These are phyloP conservation scores for Ilyonectria destructans DNA, from an alignment of 2,329 filamentous ascomycete species.

Conservation along the genomic window DNA sequence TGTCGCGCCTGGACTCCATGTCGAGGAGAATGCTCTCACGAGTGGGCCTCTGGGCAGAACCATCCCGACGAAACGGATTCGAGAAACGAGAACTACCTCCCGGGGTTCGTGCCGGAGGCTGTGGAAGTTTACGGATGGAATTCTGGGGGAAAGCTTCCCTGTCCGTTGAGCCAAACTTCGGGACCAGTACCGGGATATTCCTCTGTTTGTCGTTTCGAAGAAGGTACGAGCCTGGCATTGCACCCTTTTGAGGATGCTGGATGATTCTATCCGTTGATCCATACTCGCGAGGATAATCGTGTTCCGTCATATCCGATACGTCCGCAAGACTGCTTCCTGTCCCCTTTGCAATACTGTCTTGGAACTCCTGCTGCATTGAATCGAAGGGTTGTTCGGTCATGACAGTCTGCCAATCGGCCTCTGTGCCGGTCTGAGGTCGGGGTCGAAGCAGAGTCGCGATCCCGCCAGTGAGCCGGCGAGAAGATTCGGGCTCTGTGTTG, in stretches of 20 bases:
- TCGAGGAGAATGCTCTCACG: conserved; percentile 40
- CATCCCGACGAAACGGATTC: conserved; percentile 45
- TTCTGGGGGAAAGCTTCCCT: conserved; percentile 42
- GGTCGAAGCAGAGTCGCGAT: conserved; percentile 41
- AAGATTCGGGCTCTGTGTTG: conserved; percentile 14
- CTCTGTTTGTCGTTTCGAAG: conserved; percentile 45
- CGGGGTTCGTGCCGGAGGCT: conserved; percentile 41
- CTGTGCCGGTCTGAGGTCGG: conserved; percentile 37
- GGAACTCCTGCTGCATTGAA: conserved; percentile 41
- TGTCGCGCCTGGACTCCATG: conserved; percentile 45
- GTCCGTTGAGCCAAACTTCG: conserved; percentile 34
- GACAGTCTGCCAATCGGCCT: conserved; percentile 57
- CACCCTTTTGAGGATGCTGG: conserved; percentile 43
- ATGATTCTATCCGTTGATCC: conserved; percentile 49
- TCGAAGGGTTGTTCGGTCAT: conserved; percentile 51
- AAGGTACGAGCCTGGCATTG: conserved; percentile 32
- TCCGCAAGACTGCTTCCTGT: conserved; percentile 64
- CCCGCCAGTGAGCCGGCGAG: conserved; percentile 34
- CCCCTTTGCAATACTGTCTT: conserved; percentile 48
- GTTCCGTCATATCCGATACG: conserved; percentile 56
- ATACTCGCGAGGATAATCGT: conserved; percentile 41
- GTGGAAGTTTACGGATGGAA: conserved; percentile 40
- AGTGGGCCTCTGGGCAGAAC: conserved; percentile 11
- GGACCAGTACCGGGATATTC: conserved; percentile 42
- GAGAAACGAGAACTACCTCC: conserved; percentile 49